Evolutionary conservation across 768 basidiomycete genomes (phyloP).

Genomic region (Mrakia frigida): DNA sequence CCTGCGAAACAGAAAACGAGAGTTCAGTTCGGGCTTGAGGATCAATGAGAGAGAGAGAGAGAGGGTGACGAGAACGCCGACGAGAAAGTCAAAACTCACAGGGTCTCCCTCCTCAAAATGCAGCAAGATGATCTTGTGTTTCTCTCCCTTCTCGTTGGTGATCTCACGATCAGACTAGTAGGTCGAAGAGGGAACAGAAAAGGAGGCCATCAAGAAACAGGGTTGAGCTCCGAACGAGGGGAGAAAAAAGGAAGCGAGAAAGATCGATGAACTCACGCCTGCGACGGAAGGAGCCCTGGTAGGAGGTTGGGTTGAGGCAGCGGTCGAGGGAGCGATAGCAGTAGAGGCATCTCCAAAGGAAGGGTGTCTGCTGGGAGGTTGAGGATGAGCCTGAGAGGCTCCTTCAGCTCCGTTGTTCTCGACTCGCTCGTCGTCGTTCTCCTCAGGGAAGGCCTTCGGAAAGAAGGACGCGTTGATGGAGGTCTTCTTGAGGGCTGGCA

Average conservation of each 20-base stretch:
- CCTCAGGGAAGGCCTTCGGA: neutral
- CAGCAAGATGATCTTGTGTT: constrained; percentile 35
- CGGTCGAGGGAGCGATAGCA: neutral
- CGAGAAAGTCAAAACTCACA: constrained; percentile 11
- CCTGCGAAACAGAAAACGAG: neutral
- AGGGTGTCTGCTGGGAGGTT: neutral
- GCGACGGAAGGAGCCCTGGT: neutral
- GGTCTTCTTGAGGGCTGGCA: constrained; percentile 22
- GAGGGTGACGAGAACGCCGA: neutral
- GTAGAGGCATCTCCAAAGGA: neutral
- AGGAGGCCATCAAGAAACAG: too few species aligned
- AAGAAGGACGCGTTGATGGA: constrained; percentile 22
- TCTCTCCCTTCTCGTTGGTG: neutral
- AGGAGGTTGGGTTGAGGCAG: neutral
- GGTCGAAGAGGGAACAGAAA: too few species aligned
- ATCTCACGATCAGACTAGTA: neutral
- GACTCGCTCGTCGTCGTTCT: constrained; percentile 2
- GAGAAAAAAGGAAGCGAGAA: too few species aligned
- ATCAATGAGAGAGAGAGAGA: too few species aligned
- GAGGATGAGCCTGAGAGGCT: neutral
- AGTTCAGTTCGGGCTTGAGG: neutral
- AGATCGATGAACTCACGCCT: neutral
- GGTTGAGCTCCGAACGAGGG: too few species aligned
- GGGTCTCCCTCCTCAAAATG: constrained; percentile 38
- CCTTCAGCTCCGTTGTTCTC: neutral